These are phyloP conservation scores for Cyclotella baltica DNA, from an alignment of 108 stramenopile genomes.

Conservation along the genomic window DNA sequence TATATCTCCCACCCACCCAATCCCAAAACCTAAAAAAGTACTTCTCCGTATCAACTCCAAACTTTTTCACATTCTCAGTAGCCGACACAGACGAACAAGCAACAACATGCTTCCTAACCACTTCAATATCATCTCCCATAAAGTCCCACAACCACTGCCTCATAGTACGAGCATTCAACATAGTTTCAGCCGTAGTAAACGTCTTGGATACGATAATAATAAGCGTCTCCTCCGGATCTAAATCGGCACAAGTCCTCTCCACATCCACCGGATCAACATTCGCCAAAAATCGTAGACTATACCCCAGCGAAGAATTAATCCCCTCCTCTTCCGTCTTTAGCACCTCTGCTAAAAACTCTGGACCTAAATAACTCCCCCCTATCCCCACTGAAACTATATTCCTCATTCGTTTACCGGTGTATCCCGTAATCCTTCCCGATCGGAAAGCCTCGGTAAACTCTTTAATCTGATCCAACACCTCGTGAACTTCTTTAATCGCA, in stretches of 20 bases:
- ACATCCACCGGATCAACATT: constrained; percentile 99
- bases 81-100: constrained; percentile 87
- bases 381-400: constrained; percentile 98
- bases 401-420: constrained; percentile 94
- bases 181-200: constrained; percentile 99
- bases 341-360: constrained; percentile 97
- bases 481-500: constrained; percentile 92
- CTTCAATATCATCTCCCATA: constrained; percentile 90
- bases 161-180: constrained; percentile 98
- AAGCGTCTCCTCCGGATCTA: constrained; percentile 92
- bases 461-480: constrained; percentile 91
- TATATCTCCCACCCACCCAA: constrained; percentile 97
- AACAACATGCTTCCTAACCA: constrained; percentile 96
- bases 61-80: constrained; percentile 78
- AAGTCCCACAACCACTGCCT: constrained; percentile 97
- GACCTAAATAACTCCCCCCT: constrained; percentile 97
- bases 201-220: constrained; percentile 98
- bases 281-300: constrained; percentile 93
- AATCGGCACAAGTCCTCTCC: constrained; percentile 91
- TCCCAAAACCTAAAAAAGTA: constrained; percentile 97
- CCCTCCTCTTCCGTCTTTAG: constrained; percentile 95
- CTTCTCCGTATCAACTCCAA: constrained; percentile 91
- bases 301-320: constrained; percentile 83
- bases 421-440: constrained; percentile 86
- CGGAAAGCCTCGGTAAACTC: constrained; percentile 91